phyloP scores from a whole-genome alignment of 768 basidiomycete species.

The Mrakia blollopis region DNA sequence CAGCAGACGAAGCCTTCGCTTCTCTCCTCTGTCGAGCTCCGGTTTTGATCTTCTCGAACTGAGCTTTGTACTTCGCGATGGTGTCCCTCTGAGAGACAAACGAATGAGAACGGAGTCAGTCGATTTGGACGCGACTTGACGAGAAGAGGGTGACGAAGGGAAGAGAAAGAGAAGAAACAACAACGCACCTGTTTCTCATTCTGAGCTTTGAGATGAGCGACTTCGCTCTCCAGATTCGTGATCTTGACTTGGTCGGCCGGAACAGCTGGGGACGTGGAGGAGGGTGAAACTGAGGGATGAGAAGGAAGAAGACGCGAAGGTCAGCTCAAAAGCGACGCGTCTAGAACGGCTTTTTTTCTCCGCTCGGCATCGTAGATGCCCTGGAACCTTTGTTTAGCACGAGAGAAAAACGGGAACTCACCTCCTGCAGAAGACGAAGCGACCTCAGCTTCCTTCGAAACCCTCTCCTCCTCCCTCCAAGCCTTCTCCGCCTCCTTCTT shows the following conservation, averaged over 20 bases:
- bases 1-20: background rate
- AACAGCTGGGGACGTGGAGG: background rate
- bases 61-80: background rate
- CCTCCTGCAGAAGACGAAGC: background rate
- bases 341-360: background rate
- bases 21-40: conserved; percentile 4
- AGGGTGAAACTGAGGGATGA: background rate
- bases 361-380: too few relatives aligned
- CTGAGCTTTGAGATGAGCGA: conserved; percentile 16
- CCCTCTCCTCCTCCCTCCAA: conserved; percentile 8
- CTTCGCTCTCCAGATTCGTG: background rate
- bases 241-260: background rate
- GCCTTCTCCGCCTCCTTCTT: conserved; percentile 14
- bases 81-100: background rate
- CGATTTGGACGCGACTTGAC: too few relatives aligned
- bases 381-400: background rate
- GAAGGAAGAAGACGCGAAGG: background rate
- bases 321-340: background rate
- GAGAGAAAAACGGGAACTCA: background rate
- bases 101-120: background rate
- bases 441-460: background rate
- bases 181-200: conserved; percentile 10
- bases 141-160: background rate
- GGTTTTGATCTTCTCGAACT: conserved; percentile 10
- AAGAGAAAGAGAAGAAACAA: background rate